These are phyloP conservation scores for Sporisorium exsertum DNA, from an alignment of 1,284 basidiomycete species.

Conservation along the genomic window DNA sequence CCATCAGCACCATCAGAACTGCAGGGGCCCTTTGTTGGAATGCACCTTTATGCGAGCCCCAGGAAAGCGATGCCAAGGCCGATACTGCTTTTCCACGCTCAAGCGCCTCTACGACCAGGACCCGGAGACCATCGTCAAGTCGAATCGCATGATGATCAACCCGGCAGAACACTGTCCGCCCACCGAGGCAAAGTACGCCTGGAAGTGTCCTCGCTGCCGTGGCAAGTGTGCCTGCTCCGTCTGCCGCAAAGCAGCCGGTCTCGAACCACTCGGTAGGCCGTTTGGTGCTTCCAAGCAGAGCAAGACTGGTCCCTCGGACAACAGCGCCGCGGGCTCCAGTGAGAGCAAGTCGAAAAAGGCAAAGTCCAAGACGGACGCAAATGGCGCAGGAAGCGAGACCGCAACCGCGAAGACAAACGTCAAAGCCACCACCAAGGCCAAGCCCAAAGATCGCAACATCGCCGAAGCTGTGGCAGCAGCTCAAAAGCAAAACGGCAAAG, in stretches of 20 bases:
- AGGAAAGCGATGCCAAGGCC: slow-evolving; percentile 37
- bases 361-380: slow-evolving; percentile 1
- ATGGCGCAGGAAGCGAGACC: not conserved
- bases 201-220: slow-evolving; percentile 50
- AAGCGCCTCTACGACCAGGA: slow-evolving; percentile 44
- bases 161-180: slow-evolving; percentile 41
- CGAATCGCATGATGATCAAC: slow-evolving; percentile 48
- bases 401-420: not conserved
- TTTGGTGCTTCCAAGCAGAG: not conserved
- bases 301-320: not conserved
- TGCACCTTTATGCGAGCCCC: slow-evolving; percentile 53
- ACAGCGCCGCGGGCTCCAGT: not conserved
- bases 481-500: slow-evolving; percentile 10
- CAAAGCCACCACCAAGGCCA: slow-evolving; percentile 12
- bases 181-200: slow-evolving; percentile 47
- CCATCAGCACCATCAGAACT: slow-evolving; percentile 45
- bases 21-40: slow-evolving; percentile 41
- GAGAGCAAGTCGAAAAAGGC: slow-evolving; percentile 1
- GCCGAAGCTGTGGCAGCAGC: slow-evolving; percentile 22
- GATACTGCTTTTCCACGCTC: slow-evolving; percentile 46
- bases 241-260: slow-evolving; percentile 36
- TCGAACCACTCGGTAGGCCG: slow-evolving; percentile 33
- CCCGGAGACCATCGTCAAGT: slow-evolving; percentile 42
- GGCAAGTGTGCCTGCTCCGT: slow-evolving; percentile 37
- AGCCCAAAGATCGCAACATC: slow-evolving; percentile 19